Evolutionary conservation across 2,329 filamentous ascomycete genomes (phyloP).

Genomic region (Cladosporium sp.): DNA sequence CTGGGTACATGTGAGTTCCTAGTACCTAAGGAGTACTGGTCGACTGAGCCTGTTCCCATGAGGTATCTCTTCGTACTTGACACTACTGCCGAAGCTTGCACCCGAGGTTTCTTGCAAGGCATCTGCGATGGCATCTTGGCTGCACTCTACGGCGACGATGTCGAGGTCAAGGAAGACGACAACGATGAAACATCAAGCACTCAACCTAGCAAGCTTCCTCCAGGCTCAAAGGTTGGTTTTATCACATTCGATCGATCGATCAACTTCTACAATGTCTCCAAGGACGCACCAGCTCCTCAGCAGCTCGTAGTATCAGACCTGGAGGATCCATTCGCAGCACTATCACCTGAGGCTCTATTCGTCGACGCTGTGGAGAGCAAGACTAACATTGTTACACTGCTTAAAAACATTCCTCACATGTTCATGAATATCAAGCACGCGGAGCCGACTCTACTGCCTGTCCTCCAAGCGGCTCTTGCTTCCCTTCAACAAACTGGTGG

Average conservation of each 20-base stretch:
- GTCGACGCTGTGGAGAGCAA: slow-evolving; percentile 92
- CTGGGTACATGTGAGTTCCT: slow-evolving; percentile 93
- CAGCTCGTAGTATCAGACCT: slow-evolving; percentile 99
- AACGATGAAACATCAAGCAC: slow-evolving; percentile 53
- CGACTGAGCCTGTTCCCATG: slow-evolving; percentile 84
- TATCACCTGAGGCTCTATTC: slow-evolving; percentile 81
- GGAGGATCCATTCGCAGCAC: slow-evolving; percentile 91
- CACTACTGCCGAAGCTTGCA: slow-evolving; percentile 86
- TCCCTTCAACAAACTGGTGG: slow-evolving; percentile 85
- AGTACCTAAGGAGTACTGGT: slow-evolving; percentile 98
- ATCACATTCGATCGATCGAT: slow-evolving; percentile 96
- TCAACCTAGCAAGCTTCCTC: slow-evolving; percentile 62
- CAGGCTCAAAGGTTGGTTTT: slow-evolving; percentile 86
- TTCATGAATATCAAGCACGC: slow-evolving; percentile 88
- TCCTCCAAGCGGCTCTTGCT: slow-evolving; percentile 79
- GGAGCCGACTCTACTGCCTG: slow-evolving; percentile 83
- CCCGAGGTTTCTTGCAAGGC: slow-evolving; percentile 85
- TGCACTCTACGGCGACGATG: slow-evolving; percentile 75
- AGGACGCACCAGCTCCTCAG: slow-evolving; percentile 80
- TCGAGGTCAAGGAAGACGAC: slow-evolving; percentile 53
- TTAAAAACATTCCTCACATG: slow-evolving; percentile 78
- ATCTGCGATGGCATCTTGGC: slow-evolving; percentile 86
- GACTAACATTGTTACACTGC: slow-evolving; percentile 82
- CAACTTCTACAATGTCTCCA: slow-evolving; percentile 93
- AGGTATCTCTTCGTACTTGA: slow-evolving; percentile 91